Evolutionary conservation across 805 yeast genomes (phyloP).

Genomic region (Pichia rugopelliculosa): DNA sequence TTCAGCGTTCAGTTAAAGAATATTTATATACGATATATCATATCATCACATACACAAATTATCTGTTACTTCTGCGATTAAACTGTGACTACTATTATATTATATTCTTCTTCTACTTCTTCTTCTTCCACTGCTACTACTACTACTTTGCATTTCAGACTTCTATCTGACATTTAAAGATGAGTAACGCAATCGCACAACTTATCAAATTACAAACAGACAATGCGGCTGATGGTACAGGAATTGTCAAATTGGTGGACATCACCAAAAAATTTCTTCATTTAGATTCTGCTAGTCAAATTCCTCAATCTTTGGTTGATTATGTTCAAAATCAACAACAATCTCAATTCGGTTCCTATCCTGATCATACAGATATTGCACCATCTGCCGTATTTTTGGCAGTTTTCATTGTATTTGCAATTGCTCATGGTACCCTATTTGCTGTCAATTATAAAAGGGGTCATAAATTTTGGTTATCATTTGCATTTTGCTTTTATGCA

Average conservation of each 20-base stretch:
- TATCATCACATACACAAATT: too few relatives aligned
- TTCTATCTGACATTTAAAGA: not conserved
- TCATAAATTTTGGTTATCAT: conserved; percentile 50
- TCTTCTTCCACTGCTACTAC: not conserved
- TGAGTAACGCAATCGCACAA: conserved; percentile 16
- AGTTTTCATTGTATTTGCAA: conserved; percentile 39
- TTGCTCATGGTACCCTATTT: conserved; percentile 43
- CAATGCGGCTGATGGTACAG: conserved; percentile 45
- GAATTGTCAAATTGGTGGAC: conserved; percentile 31
- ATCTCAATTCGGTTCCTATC: conserved; percentile 59
- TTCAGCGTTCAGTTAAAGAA: too few relatives aligned
- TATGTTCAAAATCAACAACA: conserved; percentile 36
- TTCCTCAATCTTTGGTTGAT: conserved; percentile 35
- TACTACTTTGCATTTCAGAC: too few relatives aligned
- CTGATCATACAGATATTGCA: conserved; percentile 43
- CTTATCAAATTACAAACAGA: conserved; percentile 25
- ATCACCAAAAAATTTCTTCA: conserved; percentile 23
- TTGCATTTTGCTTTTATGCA: conserved; percentile 49
- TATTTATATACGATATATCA: too few relatives aligned
- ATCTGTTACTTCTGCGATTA: too few relatives aligned
- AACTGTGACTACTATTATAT: too few relatives aligned
- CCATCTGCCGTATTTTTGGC: conserved; percentile 55
- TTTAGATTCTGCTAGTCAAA: conserved; percentile 14
- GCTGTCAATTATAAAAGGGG: conserved; percentile 42
- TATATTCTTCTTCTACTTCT: not conserved